Conservation (phyloP, 768 basidiomycete species). For the Lactarius deliciosus region DNA sequence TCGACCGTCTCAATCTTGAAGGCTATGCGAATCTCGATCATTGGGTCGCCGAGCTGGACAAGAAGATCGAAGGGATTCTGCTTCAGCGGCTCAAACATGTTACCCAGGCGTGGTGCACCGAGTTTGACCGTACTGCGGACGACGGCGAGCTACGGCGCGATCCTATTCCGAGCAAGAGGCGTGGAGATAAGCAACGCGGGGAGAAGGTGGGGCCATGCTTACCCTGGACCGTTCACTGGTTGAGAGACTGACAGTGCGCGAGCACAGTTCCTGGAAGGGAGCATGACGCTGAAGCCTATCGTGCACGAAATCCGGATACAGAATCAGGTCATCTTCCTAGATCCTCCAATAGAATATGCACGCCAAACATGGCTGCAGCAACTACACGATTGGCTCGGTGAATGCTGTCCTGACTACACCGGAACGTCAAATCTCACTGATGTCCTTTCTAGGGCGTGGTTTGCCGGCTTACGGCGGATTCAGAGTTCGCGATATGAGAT, state of each 20-base stretch:
- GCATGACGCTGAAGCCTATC: slow-evolving; percentile 79
- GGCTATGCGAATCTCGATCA: slow-evolving; percentile 77
- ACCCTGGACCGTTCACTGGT: neutral
- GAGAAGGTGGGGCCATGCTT: slow-evolving; percentile 58
- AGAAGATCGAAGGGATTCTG: slow-evolving; percentile 79
- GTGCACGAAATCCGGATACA: slow-evolving; percentile 97
- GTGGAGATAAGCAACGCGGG: slow-evolving; percentile 67
- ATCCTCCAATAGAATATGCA: slow-evolving; percentile 95
- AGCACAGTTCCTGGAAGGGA: slow-evolving; percentile 63
- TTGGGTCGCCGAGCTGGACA: slow-evolving; percentile 58
- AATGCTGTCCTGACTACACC: slow-evolving; percentile 18
- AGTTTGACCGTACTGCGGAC: slow-evolving; percentile 73
- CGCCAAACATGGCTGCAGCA: slow-evolving; percentile 87
- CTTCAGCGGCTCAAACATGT: slow-evolving; percentile 72
- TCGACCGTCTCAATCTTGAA: slow-evolving; percentile 92
- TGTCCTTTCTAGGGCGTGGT: slow-evolving; percentile 64
- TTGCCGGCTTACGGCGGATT: slow-evolving; percentile 80
- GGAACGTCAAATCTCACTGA: slow-evolving; percentile 1
- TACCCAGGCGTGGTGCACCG: slow-evolving; percentile 83
- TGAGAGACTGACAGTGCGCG: neutral
- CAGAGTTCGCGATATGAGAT: slow-evolving; percentile 98
- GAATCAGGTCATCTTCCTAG: slow-evolving; percentile 98
- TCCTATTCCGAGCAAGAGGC: slow-evolving; percentile 54
- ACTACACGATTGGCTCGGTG: slow-evolving; percentile 87
- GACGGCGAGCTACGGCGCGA: slow-evolving; percentile 64